Conservation (phyloP, 225 moss, liverwort and hornwort genomes). For the Sphagnum tenellum region DNA sequence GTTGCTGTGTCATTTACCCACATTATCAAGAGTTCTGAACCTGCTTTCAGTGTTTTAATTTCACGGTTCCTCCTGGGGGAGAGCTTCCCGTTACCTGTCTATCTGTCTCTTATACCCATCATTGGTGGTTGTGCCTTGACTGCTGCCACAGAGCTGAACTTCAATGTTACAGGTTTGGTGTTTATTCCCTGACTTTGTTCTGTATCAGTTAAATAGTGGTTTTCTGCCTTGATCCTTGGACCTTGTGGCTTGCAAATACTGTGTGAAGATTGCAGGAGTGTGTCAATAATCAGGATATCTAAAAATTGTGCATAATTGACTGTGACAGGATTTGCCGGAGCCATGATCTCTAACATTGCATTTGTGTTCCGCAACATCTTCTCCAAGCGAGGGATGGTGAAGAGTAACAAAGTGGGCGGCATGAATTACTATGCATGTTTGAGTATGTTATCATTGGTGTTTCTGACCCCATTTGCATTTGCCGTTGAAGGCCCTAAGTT, state of each 20-base stretch:
- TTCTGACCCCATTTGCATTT: conserved; percentile 1
- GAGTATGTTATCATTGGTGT: not conserved
- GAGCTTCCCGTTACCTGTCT: conserved; percentile 2
- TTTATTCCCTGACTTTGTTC: not conserved
- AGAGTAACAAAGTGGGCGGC: conserved; percentile 5
- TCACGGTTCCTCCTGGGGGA: conserved; percentile 4
- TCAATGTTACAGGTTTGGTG: conserved; percentile 6
- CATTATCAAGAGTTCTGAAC: conserved; percentile 9
- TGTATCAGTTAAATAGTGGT: not conserved
- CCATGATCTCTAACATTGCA: conserved; percentile 7
- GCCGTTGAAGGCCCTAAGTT: conserved; percentile 16
- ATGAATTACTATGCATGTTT: conserved; percentile 9
- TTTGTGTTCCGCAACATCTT: conserved; percentile 10
- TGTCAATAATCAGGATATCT: not conserved
- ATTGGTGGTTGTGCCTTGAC: conserved; percentile 1
- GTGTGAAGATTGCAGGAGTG: not conserved
- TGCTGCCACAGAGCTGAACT: conserved; percentile 2
- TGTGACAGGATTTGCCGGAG: conserved; percentile 79
- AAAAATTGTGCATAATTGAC: conserved; percentile 9
- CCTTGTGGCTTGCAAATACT: no score
- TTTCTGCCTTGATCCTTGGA: not conserved
- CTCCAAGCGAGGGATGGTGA: conserved; percentile 5
- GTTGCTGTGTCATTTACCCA: conserved; percentile 11
- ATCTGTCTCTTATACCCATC: conserved; percentile 8
- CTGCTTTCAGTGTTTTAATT: conserved; percentile 5